These are phyloP conservation scores for Arabidopsis lyrata DNA, from an alignment of 441 rosid species.

Conservation along the genomic window DNA sequence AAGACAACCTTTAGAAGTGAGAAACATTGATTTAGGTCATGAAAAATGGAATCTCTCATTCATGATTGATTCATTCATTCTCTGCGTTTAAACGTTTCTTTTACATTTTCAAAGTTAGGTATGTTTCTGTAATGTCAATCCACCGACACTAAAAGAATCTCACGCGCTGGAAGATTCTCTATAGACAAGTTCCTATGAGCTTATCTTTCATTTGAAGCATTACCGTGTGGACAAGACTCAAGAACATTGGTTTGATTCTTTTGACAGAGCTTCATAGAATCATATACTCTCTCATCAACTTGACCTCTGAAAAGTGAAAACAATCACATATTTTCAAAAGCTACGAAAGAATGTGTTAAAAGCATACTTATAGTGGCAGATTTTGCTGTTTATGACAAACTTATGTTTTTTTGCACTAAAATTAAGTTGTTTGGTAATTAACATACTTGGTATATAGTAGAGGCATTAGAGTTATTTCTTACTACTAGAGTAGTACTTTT, in stretches of 20 bases:
- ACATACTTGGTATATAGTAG: too few relatives aligned
- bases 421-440: too few relatives aligned
- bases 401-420: too few relatives aligned
- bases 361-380: not conserved
- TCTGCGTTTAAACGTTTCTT: constrained; percentile 5
- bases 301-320: not conserved
- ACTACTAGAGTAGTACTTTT: too few relatives aligned
- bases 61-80: constrained; percentile 32
- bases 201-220: not conserved
- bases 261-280: constrained; percentile 3
- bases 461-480: too few relatives aligned
- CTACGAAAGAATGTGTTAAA: not conserved
- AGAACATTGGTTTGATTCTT: not conserved
- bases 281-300: constrained; percentile 1
- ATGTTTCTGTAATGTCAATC: constrained; percentile 12
- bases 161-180: constrained; percentile 40
- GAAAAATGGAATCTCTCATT: constrained; percentile 31
- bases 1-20: constrained; percentile 6
- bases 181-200: not conserved
- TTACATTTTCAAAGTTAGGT: constrained; percentile 17
- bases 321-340: not conserved
- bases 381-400: too few relatives aligned
- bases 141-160: constrained; percentile 36
- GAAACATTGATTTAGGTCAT: constrained; percentile 19
- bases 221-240: constrained; percentile 1